Evolutionary conservation across 1,284 basidiomycete genomes (phyloP), one percentile per base, ranked within the genome.

Genomic region (Puccinia triticina): DNA sequence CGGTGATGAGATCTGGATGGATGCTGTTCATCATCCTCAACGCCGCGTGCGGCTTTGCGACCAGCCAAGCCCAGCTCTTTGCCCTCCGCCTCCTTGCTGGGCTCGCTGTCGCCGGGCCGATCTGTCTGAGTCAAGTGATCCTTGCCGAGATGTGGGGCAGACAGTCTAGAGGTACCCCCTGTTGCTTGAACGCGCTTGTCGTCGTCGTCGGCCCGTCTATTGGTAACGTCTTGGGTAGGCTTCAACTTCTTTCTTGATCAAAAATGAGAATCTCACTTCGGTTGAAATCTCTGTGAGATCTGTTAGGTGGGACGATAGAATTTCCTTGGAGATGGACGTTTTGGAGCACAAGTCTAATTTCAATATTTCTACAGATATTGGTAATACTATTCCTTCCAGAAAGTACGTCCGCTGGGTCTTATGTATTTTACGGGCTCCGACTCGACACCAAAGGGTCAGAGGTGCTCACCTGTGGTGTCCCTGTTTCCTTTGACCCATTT

Each of bases 91-190:
- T 78, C 14, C 32, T 78, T 21, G 57, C 43, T 14, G 77, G 77
- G 14, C 26, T 78, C 14, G 61, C 66, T 29, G 77, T 61, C 26
- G 77, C 40, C 8, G 77, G 40, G 18, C 77, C 77, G 23, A 50
- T 55, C 21, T 61, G 61, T 40, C 64, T 78, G 12, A 78, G 59
- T 23, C 64, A 67, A 50, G 23, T 55, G n/a, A 53, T 78, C 34
- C 43, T 78, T 26, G 77, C 77, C 2, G 77, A 78, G 29, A 69
- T 78, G 14, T 78, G 77, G 77, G 77, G 77, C 23, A 69, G 48
- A 32, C 16, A 3, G 0, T 14, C 34, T 43, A 78, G 77, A 53
- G 77, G 77, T 21, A 69, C 26, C 10, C 77, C 77, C 7, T 50
- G 61, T 12, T 69, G 64, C 48, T 55, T 78, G 23, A 64, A 66